A percentile compares a stretch with the other conserved stretches of the same genome.
Evolutionary conservation across 441 rosid species (phyloP).

Genomic region (Jatropha multifida): DNA sequence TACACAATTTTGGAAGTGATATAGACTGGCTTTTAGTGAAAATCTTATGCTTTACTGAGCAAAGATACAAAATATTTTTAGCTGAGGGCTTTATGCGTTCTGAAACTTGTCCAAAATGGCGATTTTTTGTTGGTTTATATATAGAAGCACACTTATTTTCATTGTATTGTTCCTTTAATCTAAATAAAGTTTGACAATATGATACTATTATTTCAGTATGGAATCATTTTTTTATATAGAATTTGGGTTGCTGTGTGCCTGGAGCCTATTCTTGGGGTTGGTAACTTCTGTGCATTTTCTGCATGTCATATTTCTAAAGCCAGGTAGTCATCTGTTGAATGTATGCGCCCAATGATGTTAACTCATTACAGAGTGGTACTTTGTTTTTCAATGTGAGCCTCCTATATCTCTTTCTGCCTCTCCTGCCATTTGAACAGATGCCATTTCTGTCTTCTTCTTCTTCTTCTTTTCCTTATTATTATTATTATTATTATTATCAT

Average conservation of each 20-base stretch:
- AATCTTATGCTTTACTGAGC: neutral
- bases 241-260: too few species aligned
- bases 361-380: conserved; percentile 6
- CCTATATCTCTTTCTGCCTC: neutral
- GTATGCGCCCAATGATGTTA: conserved; percentile 24
- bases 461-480: neutral
- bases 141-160: too few species aligned
- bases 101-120: neutral
- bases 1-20: neutral
- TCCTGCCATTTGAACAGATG: neutral
- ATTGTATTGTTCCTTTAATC: neutral
- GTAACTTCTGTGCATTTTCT: too few species aligned
- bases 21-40: neutral
- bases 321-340: neutral
- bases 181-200: neutral
- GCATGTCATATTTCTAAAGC: neutral
- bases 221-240: too few species aligned
- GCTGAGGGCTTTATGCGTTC: neutral
- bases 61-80: neutral
- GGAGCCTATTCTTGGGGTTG: too few species aligned
- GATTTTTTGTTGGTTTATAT: neutral
- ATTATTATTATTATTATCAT: neutral
- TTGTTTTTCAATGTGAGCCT: conserved; percentile 19
- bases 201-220: neutral
- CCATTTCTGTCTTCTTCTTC: neutral